phyloP scores from a whole-genome alignment of 2,329 filamentous ascomycete genomes.

The Cryphonectria naterciae region DNA sequence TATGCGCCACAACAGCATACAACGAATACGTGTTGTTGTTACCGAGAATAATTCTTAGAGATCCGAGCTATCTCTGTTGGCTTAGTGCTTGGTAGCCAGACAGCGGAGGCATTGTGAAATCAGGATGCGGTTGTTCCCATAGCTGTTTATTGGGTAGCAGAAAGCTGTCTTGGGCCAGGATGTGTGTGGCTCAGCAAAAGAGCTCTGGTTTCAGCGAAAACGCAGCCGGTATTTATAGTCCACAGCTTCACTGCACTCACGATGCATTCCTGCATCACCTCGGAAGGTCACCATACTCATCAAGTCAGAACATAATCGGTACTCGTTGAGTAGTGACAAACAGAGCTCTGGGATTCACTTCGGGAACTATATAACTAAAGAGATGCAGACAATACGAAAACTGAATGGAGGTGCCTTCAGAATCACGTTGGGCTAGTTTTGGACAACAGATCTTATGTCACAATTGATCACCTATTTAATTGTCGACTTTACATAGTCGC shows the following conservation, averaged over 20 bases:
- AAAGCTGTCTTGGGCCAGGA: background rate
- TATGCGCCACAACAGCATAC: no score
- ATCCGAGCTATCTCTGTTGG: no score
- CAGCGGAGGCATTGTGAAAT: no score
- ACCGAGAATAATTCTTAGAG: background rate
- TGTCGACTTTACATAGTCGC: no score
- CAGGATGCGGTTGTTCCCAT: background rate
- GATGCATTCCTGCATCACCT: background rate
- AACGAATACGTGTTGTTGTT: no score
- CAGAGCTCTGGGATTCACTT: background rate
- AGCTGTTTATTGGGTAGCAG: background rate
- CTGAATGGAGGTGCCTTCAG: no score
- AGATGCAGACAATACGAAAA: background rate
- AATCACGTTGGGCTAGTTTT: background rate
- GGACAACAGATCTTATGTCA: background rate
- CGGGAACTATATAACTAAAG: no score
- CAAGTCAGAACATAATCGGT: background rate
- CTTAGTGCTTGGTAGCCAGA: no score
- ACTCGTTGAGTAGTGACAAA: background rate
- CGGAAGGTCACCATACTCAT: background rate
- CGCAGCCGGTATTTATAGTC: background rate
- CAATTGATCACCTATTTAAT: no score
- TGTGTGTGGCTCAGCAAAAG: background rate
- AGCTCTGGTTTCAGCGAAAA: background rate
- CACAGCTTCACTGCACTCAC: background rate